Conservation (phyloP, 352 stramenopile species). For the Pythium brassicae region DNA sequence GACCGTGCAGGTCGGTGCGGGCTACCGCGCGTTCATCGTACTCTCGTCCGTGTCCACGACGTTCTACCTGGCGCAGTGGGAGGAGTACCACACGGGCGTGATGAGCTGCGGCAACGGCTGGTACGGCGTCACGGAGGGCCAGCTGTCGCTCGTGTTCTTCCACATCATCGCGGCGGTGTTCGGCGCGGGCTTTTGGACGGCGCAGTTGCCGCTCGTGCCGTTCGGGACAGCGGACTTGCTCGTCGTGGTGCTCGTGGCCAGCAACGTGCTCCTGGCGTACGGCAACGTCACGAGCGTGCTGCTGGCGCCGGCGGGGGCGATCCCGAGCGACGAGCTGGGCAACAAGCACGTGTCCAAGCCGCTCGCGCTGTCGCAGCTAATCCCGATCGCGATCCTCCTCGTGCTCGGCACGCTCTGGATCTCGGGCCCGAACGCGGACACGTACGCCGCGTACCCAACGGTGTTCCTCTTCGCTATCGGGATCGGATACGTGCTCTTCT, state of each 20-base stretch:
- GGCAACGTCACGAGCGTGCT: constrained; percentile 79
- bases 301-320: constrained; percentile 37
- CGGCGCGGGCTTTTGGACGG: constrained; percentile 53
- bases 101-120: constrained; percentile 87
- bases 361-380: constrained; percentile 70
- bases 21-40: constrained; percentile 39
- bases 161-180: constrained; percentile 58
- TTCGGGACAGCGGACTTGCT: constrained; percentile 53
- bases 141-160: constrained; percentile 67
- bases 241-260: constrained; percentile 49
- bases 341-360: constrained; percentile 83
- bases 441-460: constrained; percentile 67
- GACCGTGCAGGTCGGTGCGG: constrained; percentile 49
- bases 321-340: constrained; percentile 62
- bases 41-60: constrained; percentile 75
- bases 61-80: constrained; percentile 86
- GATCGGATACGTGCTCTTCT: constrained; percentile 84
- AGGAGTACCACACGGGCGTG: constrained; percentile 87
- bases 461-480: constrained; percentile 79
- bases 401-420: constrained; percentile 69
- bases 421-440: constrained; percentile 49
- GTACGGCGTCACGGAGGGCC: constrained; percentile 81
- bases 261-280: constrained; percentile 73
- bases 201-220: constrained; percentile 30
- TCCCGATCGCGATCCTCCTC: constrained; percentile 62